A percentile compares a stretch with the other conserved stretches of the same genome.
phyloP scores from a whole-genome alignment of 352 stramenopile genomes.

The Phytophthora agathidicida region DNA sequence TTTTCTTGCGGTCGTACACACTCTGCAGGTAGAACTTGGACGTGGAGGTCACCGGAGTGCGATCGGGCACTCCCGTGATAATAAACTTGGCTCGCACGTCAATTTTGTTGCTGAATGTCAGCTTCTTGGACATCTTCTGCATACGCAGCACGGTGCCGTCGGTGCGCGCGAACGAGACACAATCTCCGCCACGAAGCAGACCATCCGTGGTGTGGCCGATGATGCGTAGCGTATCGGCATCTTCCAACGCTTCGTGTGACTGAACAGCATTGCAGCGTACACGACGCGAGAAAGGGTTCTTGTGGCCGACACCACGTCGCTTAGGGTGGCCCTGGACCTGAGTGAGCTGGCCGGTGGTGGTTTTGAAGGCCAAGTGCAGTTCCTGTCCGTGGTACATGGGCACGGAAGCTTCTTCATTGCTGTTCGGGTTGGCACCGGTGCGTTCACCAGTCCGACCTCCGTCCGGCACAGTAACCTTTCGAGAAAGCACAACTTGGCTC shows the following conservation, averaged over 20 bases:
- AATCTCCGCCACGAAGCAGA: slow-evolving; percentile 59
- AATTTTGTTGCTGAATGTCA: slow-evolving; percentile 70
- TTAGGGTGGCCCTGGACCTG: slow-evolving; percentile 58
- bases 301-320: slow-evolving; percentile 26
- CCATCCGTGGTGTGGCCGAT: slow-evolving; percentile 66
- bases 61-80: slow-evolving; percentile 65
- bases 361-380: slow-evolving; percentile 62
- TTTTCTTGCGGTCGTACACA: slow-evolving; percentile 73
- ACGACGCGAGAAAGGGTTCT: slow-evolving; percentile 61
- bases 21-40: slow-evolving; percentile 79
- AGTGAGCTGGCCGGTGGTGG: slow-evolving; percentile 39
- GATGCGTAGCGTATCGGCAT: slow-evolving; percentile 58
- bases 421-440: background rate
- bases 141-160: slow-evolving; percentile 65
- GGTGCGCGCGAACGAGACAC: slow-evolving; percentile 60
- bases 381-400: slow-evolving; percentile 63
- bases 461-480: slow-evolving; percentile 34
- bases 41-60: slow-evolving; percentile 59
- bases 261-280: slow-evolving; percentile 49
- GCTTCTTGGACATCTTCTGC: slow-evolving; percentile 68
- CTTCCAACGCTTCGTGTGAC: slow-evolving; percentile 35
- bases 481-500: slow-evolving; percentile 35
- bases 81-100: slow-evolving; percentile 72
- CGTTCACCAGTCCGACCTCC: background rate
- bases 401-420: slow-evolving; percentile 20